Evolutionary conservation across 2,329 filamentous ascomycete species (phyloP).

Genomic region (Xylariaceae sp.): DNA sequence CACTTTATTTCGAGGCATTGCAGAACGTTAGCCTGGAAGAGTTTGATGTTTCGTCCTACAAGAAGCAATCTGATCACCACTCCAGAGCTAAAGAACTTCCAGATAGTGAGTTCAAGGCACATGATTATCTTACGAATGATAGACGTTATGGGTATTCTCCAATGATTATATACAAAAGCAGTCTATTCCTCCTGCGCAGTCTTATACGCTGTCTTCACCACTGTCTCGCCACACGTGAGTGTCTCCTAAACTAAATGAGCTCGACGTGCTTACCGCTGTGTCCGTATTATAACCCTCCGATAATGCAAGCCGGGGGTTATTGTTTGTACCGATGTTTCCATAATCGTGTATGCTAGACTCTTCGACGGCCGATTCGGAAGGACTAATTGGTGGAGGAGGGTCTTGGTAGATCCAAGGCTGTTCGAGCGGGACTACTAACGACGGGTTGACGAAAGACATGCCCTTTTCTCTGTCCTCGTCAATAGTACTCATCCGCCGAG

Average conservation of each 20-base stretch:
- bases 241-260: constrained; percentile 29
- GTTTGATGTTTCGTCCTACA: too few species aligned
- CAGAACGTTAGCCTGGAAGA: too few species aligned
- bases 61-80: too few species aligned
- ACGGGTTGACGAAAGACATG: constrained; percentile 72
- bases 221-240: constrained; percentile 28
- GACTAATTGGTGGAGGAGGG: constrained; percentile 39
- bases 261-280: constrained; percentile 24
- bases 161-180: constrained; percentile 1
- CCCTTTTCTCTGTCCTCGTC: constrained; percentile 71
- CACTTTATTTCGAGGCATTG: neutral
- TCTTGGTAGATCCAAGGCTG: constrained; percentile 66
- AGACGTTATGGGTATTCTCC: neutral
- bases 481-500: constrained; percentile 59
- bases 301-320: constrained; percentile 1
- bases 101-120: too few species aligned
- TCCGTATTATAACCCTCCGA: constrained; percentile 6
- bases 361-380: constrained; percentile 14
- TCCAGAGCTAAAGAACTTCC: too few species aligned
- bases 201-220: constrained; percentile 22
- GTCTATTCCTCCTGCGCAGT: neutral
- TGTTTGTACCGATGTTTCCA: constrained; percentile 11
- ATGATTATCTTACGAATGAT: too few species aligned
- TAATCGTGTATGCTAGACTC: neutral
- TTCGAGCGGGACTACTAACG: constrained; percentile 63